These are phyloP conservation scores for Taphrina deformans DNA, from an alignment of 1,139 yeast genomes.

Conservation along the genomic window DNA sequence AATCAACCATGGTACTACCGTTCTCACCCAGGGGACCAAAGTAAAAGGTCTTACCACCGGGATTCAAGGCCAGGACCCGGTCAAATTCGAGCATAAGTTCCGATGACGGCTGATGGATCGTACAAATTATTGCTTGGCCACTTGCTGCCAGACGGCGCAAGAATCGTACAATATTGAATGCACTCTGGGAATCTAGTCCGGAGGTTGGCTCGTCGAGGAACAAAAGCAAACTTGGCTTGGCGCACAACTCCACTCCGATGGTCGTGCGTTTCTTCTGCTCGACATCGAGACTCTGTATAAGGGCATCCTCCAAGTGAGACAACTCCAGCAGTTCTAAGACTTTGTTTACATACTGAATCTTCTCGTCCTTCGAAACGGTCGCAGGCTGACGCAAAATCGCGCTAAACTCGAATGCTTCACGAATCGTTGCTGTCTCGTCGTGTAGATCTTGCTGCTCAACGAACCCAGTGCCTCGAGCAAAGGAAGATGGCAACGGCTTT, in stretches of 20 bases:
- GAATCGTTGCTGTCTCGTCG: conserved; percentile 67
- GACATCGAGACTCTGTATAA: conserved; percentile 79
- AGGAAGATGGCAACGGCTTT: conserved; percentile 62
- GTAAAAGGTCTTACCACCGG: conserved; percentile 77
- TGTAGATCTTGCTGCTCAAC: conserved; percentile 83
- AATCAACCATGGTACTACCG: conserved; percentile 60
- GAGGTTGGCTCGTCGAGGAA: conserved; percentile 92
- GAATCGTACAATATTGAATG: conserved; percentile 79
- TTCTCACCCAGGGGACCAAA: conserved; percentile 75
- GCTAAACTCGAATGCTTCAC: conserved; percentile 71
- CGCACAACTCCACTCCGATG: conserved; percentile 83
- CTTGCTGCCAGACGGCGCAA: conserved; percentile 71
- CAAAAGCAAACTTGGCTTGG: conserved; percentile 74
- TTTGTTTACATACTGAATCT: conserved; percentile 68
- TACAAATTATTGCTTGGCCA: conserved; percentile 81
- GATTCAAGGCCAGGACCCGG: conserved; percentile 66
- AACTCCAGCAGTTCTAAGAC: conserved; percentile 68
- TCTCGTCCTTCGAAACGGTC: conserved; percentile 57
- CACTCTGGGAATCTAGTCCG: conserved; percentile 88
- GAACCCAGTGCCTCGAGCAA: conserved; percentile 79
- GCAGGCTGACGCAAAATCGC: conserved; percentile 73
- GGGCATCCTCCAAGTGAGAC: conserved; percentile 72
- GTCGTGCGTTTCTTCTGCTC: conserved; percentile 84
- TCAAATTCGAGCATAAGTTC: conserved; percentile 74
- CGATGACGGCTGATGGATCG: conserved; percentile 83